Percentiles rank a stretch among this genome's conserved stretches.
These are phyloP conservation scores for Dendrobium huoshanense DNA, from an alignment of 106 monocot species.

Conservation along the genomic window DNA sequence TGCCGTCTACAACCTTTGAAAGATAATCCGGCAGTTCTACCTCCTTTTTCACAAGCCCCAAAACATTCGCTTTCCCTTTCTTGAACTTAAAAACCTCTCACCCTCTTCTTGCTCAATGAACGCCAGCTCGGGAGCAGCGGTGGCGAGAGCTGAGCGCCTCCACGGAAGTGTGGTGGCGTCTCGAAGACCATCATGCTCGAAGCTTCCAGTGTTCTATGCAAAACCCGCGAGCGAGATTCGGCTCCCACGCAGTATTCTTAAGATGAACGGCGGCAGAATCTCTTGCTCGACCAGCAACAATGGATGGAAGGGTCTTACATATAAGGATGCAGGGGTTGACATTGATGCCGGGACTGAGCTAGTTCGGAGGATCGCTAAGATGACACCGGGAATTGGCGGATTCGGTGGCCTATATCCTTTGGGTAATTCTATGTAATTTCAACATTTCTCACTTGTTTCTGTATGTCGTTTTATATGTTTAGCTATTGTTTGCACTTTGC, in stretches of 20 bases:
- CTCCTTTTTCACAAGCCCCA: neutral
- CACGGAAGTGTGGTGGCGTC: neutral
- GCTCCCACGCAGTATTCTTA: neutral
- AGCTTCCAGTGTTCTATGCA: neutral
- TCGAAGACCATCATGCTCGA: neutral
- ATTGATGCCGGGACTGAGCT: conserved; percentile 88
- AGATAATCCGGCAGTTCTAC: neutral
- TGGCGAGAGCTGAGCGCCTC: neutral
- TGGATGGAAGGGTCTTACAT: conserved; percentile 38
- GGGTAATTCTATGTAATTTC: conserved; percentile 24
- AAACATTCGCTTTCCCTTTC: neutral
- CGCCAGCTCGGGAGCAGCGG: neutral
- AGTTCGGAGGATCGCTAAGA: conserved; percentile 69
- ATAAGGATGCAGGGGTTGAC: conserved; percentile 82
- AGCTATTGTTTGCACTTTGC: neutral
- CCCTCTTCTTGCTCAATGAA: neutral
- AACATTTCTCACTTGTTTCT: neutral
- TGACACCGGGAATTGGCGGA: conserved; percentile 78
- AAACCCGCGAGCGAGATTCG: neutral
- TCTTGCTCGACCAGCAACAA: conserved; percentile 3
- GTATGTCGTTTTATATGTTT: neutral
- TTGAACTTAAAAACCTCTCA: neutral
- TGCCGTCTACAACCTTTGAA: too few relatives aligned
- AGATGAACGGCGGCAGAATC: neutral
- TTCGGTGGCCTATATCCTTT: conserved; percentile 73